Conservation (phyloP, 2,329 filamentous ascomycete species). For the Neurospora crassa region DNA sequence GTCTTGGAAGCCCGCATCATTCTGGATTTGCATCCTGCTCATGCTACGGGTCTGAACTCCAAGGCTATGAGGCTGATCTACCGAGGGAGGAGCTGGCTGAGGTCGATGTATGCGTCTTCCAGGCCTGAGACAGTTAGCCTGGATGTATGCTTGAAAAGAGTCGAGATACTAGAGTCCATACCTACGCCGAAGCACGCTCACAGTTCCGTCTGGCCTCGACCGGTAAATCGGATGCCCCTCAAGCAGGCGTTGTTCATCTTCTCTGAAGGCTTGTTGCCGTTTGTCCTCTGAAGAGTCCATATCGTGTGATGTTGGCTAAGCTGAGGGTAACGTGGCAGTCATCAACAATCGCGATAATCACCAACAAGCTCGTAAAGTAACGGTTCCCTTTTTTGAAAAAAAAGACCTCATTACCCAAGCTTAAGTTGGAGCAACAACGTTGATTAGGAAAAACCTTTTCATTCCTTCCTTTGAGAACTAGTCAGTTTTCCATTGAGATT, state of each 20-base stretch:
- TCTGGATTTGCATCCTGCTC: background rate
- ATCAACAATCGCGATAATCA: background rate
- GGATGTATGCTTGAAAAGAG: background rate
- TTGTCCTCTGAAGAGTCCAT: background rate
- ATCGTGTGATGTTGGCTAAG: background rate
- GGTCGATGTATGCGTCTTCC: background rate
- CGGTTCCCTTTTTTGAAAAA: background rate
- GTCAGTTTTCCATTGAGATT: background rate
- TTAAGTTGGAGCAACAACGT: background rate
- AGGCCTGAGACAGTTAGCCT: background rate
- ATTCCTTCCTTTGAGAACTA: background rate
- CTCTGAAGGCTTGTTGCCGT: background rate
- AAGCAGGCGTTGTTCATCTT: background rate
- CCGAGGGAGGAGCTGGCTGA: background rate
- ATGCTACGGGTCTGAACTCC: constrained; percentile 3
- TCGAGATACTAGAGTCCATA: background rate
- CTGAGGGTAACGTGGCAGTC: background rate
- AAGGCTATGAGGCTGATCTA: background rate
- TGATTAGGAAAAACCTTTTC: background rate
- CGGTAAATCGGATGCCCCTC: background rate
- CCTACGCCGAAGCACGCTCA: background rate
- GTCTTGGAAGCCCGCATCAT: background rate
- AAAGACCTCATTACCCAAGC: background rate
- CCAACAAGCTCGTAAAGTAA: background rate
- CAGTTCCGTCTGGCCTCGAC: background rate